phyloP scores from a whole-genome alignment of 1,284 basidiomycete genomes.

The Fomes fomentarius region DNA sequence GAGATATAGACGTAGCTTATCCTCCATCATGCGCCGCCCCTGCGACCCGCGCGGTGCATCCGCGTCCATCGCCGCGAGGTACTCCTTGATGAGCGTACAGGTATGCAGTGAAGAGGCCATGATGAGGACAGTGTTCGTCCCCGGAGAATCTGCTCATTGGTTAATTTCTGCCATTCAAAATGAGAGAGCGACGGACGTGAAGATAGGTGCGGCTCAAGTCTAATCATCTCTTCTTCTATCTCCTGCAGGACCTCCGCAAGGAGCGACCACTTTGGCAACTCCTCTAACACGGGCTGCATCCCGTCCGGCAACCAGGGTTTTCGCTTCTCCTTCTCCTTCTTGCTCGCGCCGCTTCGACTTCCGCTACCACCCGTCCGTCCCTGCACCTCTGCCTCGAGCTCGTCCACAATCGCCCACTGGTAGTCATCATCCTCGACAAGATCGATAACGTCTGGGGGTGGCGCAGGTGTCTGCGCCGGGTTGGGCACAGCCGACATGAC shows the following conservation, averaged over 20 bases:
- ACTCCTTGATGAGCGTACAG: conserved; percentile 77
- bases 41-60: conserved; percentile 59
- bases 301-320: conserved; percentile 73
- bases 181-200: conserved; percentile 23
- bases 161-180: neutral
- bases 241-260: conserved; percentile 88
- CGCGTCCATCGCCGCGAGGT: conserved; percentile 68
- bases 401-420: conserved; percentile 74
- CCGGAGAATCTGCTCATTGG: conserved; percentile 48
- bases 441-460: conserved; percentile 33
- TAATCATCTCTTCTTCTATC: conserved; percentile 86
- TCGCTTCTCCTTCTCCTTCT: conserved; percentile 17
- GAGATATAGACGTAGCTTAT: conserved; percentile 72
- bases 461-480: conserved; percentile 18
- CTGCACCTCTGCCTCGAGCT: conserved; percentile 47
- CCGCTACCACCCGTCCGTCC: conserved; percentile 2
- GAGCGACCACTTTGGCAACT: conserved; percentile 93
- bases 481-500: conserved; percentile 46
- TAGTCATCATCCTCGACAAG: conserved; percentile 59
- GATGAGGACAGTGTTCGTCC: conserved; percentile 80
- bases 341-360: conserved; percentile 16
- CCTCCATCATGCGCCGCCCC: conserved; percentile 80
- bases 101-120: conserved; percentile 88
- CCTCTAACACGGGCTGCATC: conserved; percentile 89
- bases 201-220: conserved; percentile 50